phyloP scores from a whole-genome alignment of 2,329 filamentous ascomycete species.

The Colletotrichum sublineola region DNA sequence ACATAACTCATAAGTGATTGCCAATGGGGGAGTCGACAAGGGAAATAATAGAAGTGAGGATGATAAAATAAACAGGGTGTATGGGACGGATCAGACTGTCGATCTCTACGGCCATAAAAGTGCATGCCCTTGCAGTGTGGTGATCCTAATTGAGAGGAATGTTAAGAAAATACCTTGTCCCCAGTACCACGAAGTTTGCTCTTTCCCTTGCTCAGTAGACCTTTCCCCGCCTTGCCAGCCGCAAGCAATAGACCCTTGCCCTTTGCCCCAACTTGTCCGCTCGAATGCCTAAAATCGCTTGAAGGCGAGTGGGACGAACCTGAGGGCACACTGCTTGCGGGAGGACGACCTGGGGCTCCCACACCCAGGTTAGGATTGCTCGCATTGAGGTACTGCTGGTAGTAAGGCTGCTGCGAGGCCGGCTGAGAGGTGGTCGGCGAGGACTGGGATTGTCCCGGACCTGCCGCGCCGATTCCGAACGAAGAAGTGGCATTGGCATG shows the following conservation, averaged over 20 bases:
- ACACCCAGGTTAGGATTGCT: slow-evolving; percentile 52
- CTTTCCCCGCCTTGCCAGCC: slow-evolving; percentile 91
- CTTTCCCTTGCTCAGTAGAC: slow-evolving; percentile 90
- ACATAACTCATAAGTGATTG: slow-evolving; percentile 34
- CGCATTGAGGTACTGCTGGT: slow-evolving; percentile 69
- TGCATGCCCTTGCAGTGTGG: slow-evolving; percentile 44
- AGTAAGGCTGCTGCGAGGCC: slow-evolving; percentile 62
- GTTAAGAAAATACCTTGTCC: slow-evolving; percentile 90
- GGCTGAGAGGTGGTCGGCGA: slow-evolving; percentile 46
- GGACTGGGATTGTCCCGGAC: slow-evolving; percentile 35
- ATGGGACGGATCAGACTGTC: slow-evolving; percentile 29
- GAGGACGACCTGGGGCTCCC: slow-evolving; percentile 48
- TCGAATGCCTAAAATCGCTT: slow-evolving; percentile 65
- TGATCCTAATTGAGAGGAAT: slow-evolving; percentile 49
- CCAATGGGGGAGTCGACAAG: slow-evolving; percentile 38
- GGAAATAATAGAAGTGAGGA: slow-evolving; percentile 10
- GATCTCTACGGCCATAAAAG: slow-evolving; percentile 44
- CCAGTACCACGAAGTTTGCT: slow-evolving; percentile 81
- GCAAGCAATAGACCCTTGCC: slow-evolving; percentile 91
- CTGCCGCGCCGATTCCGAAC: slow-evolving; percentile 45
- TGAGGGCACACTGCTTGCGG: slow-evolving; percentile 54
- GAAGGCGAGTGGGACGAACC: slow-evolving; percentile 55
- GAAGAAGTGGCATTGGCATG: slow-evolving; percentile 56
- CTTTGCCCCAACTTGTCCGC: slow-evolving; percentile 80
- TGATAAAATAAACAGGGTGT: slow-evolving; percentile 35